Evolutionary conservation across 257 asterid species (phyloP), one percentile per base, ranked within the genome.

Genomic region (Nicotiana obtusifolia): DNA sequence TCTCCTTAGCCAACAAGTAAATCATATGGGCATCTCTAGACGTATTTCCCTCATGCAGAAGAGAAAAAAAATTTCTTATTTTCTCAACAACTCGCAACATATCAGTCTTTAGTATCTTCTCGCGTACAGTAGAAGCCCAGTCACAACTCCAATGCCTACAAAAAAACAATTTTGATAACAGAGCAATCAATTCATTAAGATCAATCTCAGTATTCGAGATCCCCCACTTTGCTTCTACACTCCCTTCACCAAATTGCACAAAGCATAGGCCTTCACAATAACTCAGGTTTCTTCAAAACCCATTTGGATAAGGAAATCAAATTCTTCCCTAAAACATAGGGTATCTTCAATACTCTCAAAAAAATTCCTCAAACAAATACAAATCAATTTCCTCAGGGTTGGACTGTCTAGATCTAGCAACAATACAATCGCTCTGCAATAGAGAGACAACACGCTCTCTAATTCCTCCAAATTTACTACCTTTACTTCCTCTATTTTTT

Each of bases 201-300:
- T 35, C 41, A 35, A 88, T 83, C 80, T 82, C 88, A 0, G 91
- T 75, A 81, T 83, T 90, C 84, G 94, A 86, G 20, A 89, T 82
- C 22, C 93, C 93, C 49, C 76, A 85, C 80, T 88, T 88, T 87
- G 87, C 89, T 81, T 81, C 90, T 80, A 85, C 94, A 10, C 88
- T 77, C 87, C 85, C 91, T 88, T 90, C 11, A 91, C 33, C 86
- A 95, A 87, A 89, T 92, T 93, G 97, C 94, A 93, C 87, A 93
- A 78, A 30, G 90, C 91, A 84, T 90, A 28, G 31, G 31, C 31
- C 28, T 26, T 26, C 28, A 26, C 31, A 3, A 59, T 71, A 91
- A 81, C 81, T 82, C 91, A 1, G 86, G 85, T 62, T 86, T 87
- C 88, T 84, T 88, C 82, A 86, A 49, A 76, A 69, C 85, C 97